These are phyloP conservation scores for Rhododendron kiyosumense DNA, from an alignment of 148 eudicot genomes.

Conservation along the genomic window DNA sequence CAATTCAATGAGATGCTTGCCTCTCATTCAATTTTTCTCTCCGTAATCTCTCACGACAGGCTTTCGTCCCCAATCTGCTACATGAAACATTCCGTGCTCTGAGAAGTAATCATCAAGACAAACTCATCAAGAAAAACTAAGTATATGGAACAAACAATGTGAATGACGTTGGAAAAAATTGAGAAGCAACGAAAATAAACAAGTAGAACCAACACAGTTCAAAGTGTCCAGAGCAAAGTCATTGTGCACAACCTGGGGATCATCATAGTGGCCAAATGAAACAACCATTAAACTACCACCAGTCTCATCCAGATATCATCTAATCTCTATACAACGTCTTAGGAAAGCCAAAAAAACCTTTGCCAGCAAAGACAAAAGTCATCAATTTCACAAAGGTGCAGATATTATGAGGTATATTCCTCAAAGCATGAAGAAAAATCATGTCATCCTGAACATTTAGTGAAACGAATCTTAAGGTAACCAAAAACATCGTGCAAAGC, in stretches of 20 bases:
- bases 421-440: neutral
- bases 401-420: neutral
- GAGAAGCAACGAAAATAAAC: neutral
- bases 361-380: neutral
- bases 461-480: neutral
- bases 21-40: slow-evolving; percentile 83
- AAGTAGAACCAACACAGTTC: neutral
- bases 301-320: neutral
- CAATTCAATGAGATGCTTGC: slow-evolving; percentile 23
- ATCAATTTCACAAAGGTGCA: neutral
- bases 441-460: neutral
- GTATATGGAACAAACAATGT: neutral
- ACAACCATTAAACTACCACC: neutral
- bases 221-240: neutral
- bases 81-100: slow-evolving; percentile 53
- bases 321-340: neutral
- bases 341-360: neutral
- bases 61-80: slow-evolving; percentile 54
- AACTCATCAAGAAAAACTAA: neutral
- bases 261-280: neutral
- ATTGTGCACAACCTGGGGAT: neutral
- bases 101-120: slow-evolving; percentile 13
- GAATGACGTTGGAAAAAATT: neutral
- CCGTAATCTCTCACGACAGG: slow-evolving; percentile 76
- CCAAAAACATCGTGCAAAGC: neutral